These are phyloP conservation scores for Clavaria fumosa DNA, from an alignment of 768 basidiomycete genomes.

Conservation along the genomic window DNA sequence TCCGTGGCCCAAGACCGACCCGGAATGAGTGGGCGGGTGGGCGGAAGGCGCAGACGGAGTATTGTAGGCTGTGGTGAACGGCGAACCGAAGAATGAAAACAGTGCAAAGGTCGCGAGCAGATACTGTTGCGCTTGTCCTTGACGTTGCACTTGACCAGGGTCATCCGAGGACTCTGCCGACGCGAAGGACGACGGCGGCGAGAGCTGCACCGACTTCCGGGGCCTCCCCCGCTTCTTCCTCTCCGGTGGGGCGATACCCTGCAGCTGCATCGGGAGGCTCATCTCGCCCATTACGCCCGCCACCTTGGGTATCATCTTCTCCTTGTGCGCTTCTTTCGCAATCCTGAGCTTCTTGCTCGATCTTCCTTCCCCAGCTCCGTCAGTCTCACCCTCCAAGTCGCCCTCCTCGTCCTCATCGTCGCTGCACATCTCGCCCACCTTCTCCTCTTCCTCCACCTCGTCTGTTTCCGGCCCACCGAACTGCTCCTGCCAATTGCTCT, in stretches of 20 bases:
- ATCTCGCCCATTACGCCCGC: constrained; percentile 15
- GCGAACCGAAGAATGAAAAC: constrained; percentile 77
- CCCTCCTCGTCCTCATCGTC: constrained; percentile 41
- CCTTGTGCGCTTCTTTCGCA: constrained; percentile 11
- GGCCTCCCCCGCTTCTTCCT: constrained; percentile 79
- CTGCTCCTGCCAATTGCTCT: constrained; percentile 51
- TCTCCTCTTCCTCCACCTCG: constrained; percentile 43
- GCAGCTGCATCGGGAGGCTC: constrained; percentile 6
- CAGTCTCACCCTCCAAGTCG: constrained; percentile 30
- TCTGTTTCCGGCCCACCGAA: constrained; percentile 70
- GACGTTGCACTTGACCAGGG: background rate
- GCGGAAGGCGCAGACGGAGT: constrained; percentile 19
- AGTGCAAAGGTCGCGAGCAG: constrained; percentile 72
- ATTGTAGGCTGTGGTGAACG: constrained; percentile 37
- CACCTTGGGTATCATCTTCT: constrained; percentile 27
- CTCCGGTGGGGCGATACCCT: constrained; percentile 34
- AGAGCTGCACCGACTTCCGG: constrained; percentile 45
- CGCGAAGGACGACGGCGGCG: constrained; percentile 17
- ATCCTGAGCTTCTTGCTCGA: constrained; percentile 50
- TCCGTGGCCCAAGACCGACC: constrained; percentile 32
- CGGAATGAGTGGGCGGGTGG: constrained; percentile 37
- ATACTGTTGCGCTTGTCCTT: constrained; percentile 37
- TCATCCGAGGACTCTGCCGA: background rate
- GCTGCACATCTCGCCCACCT: constrained; percentile 25
- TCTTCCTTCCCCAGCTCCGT: constrained; percentile 31